Evolutionary conservation across 1,284 basidiomycete genomes (phyloP).

Genomic region (Tranzscheliella williamsii): DNA sequence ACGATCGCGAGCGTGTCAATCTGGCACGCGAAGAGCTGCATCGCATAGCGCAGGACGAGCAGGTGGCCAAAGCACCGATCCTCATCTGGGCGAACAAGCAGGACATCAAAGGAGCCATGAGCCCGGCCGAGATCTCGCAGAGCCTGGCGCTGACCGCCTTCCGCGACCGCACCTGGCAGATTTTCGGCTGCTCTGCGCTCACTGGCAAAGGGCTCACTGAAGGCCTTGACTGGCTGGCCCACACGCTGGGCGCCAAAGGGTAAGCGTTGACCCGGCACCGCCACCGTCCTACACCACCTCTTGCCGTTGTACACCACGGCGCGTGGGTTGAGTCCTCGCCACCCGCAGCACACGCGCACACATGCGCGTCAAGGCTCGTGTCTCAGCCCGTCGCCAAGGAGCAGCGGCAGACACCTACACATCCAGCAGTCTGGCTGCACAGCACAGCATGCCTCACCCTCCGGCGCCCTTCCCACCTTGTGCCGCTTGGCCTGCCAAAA

Average conservation of each 20-base stretch:
- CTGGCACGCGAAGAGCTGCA: slow-evolving; percentile 64
- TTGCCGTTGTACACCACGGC: no score
- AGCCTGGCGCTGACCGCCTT: slow-evolving; percentile 64
- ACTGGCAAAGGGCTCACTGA: slow-evolving; percentile 60
- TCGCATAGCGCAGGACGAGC: slow-evolving; percentile 60
- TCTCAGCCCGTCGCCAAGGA: no score
- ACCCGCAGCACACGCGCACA: slow-evolving; percentile 10
- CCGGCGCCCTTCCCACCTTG: no score
- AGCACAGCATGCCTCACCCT: no score
- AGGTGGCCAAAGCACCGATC: slow-evolving; percentile 62
- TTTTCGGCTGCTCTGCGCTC: slow-evolving; percentile 65
- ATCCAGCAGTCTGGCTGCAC: no score
- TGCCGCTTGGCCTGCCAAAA: no score
- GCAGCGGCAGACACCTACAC: no score
- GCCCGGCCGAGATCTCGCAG: slow-evolving; percentile 64
- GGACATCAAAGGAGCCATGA: slow-evolving; percentile 62
- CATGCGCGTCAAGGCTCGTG: no score
- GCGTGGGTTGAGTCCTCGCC: no score
- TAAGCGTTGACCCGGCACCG: slow-evolving; percentile 1
- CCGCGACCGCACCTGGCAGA: slow-evolving; percentile 65
- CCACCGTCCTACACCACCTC: no score
- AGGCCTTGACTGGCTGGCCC: slow-evolving; percentile 56
- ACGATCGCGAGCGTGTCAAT: slow-evolving; percentile 63
- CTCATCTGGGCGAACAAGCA: slow-evolving; percentile 66
- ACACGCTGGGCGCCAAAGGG: slow-evolving; percentile 38